A percentile compares a stretch with the other conserved stretches of the same genome.
Evolutionary conservation across 1,284 basidiomycete species (phyloP).

Genomic region (Rhodotorula sp.): DNA sequence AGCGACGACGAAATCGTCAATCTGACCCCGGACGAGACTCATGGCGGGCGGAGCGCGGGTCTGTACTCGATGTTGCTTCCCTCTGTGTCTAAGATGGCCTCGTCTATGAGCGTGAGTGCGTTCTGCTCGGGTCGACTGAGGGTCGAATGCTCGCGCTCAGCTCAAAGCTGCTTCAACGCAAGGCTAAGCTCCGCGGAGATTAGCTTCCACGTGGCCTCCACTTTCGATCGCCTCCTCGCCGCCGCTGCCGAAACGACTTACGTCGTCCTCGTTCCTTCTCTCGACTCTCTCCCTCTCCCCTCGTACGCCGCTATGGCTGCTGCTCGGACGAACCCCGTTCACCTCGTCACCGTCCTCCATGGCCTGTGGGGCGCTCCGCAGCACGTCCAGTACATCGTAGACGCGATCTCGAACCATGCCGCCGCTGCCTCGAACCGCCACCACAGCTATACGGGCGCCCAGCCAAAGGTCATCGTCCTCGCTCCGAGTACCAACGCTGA

Average conservation of each 20-base stretch:
- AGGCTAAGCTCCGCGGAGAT: not conserved
- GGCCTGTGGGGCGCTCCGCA: constrained; percentile 38
- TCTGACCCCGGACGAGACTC: constrained; percentile 19
- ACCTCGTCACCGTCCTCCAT: constrained; percentile 26
- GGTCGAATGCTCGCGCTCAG: no score
- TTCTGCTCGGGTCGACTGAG: no score
- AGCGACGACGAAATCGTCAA: constrained; percentile 35
- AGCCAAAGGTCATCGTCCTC: constrained; percentile 29
- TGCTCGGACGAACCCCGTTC: constrained; percentile 1
- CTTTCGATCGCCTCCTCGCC: not conserved
- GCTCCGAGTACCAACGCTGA: constrained; percentile 56
- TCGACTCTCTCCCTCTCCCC: not conserved
- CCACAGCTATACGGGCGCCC: not conserved
- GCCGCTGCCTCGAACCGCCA: not conserved
- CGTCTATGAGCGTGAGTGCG: no score
- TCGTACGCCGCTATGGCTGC: not conserved
- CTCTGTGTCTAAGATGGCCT: not conserved
- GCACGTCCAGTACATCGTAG: constrained; percentile 38
- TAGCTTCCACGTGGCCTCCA: not conserved
- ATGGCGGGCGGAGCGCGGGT: not conserved
- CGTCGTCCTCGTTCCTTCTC: no score
- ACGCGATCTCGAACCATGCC: constrained; percentile 11
- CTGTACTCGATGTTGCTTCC: not conserved
- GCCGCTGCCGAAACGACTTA: no score
- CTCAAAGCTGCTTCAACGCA: not conserved